Conservation (phyloP, 257 asterid genomes). For the Nyctanthes arbortristis region DNA sequence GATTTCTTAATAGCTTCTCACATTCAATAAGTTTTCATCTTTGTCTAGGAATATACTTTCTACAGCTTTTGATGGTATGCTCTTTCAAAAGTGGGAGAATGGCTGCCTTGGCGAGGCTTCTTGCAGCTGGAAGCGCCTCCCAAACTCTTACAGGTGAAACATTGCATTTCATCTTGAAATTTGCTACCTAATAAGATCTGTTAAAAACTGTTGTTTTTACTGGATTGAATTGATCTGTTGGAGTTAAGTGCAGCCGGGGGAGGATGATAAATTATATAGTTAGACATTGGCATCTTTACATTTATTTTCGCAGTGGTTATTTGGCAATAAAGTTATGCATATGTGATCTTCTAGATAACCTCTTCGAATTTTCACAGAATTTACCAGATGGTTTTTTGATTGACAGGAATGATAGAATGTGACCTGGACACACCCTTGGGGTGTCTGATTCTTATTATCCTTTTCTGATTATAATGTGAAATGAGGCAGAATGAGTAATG, state of each 20-base stretch:
- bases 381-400: background rate
- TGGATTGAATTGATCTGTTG: background rate
- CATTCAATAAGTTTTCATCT: conserved; percentile 24
- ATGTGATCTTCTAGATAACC: conserved; percentile 6
- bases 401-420: conserved; percentile 6
- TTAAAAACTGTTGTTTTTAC: background rate
- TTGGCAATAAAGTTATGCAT: conserved; percentile 7
- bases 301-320: background rate
- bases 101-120: conserved; percentile 79
- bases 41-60: conserved; percentile 30
- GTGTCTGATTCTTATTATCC: too few relatives aligned
- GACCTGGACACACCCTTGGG: too few relatives aligned
- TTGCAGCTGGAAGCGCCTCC: conserved; percentile 48
- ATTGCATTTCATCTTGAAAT: conserved; percentile 19
- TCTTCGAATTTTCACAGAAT: background rate
- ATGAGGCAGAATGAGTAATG: too few relatives aligned
- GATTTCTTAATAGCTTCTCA: conserved; percentile 4
- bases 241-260: conserved; percentile 10
- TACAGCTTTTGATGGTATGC: conserved; percentile 65
- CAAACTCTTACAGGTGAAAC: conserved; percentile 56
- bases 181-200: conserved; percentile 12
- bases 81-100: conserved; percentile 67
- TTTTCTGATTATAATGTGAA: too few relatives aligned
- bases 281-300: background rate
- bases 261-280: conserved; percentile 4